Conservation (phyloP, 495 filamentous ascomycete species). For the Pyrenula aspistea region DNA sequence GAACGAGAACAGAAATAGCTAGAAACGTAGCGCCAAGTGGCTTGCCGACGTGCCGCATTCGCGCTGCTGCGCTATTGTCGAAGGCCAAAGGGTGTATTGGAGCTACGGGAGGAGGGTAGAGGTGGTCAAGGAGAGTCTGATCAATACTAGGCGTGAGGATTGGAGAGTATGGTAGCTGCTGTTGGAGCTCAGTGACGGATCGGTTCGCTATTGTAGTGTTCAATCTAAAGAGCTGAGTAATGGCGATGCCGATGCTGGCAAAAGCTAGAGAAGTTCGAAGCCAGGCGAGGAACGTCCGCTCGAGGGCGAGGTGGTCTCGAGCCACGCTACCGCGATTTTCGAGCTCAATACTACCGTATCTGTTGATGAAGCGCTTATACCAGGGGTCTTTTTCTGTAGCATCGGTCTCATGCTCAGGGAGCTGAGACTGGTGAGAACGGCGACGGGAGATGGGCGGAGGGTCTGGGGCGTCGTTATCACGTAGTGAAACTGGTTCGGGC, state of each 20-base stretch:
- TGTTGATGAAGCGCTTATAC: constrained; percentile 42
- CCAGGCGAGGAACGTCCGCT: constrained; percentile 96
- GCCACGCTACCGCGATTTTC: constrained; percentile 97
- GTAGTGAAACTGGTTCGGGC: not conserved
- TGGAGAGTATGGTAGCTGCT: not conserved
- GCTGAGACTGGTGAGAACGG: not conserved
- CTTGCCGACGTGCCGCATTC: constrained; percentile 73
- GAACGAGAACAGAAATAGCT: constrained; percentile 69
- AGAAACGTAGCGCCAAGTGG: constrained; percentile 91
- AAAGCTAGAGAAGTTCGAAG: constrained; percentile 91
- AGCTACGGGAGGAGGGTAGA: not conserved
- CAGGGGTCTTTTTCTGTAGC: constrained; percentile 23
- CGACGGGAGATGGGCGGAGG: not conserved
- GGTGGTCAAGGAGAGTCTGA: constrained; percentile 4
- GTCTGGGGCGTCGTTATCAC: not conserved
- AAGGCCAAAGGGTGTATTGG: not conserved
- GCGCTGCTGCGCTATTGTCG: constrained; percentile 8
- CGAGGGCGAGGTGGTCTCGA: constrained; percentile 91
- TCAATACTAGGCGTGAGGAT: constrained; percentile 5
- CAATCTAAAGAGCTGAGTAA: constrained; percentile 92
- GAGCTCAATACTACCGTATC: constrained; percentile 74
- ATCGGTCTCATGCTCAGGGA: not conserved
- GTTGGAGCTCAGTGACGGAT: constrained; percentile 5
- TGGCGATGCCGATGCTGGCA: constrained; percentile 88
- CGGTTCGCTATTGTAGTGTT: constrained; percentile 48